Evolutionary conservation across 345 rosid genomes (phyloP), one percentile per base, ranked within the genome.

Genomic region (Dipteronia sinensis): DNA sequence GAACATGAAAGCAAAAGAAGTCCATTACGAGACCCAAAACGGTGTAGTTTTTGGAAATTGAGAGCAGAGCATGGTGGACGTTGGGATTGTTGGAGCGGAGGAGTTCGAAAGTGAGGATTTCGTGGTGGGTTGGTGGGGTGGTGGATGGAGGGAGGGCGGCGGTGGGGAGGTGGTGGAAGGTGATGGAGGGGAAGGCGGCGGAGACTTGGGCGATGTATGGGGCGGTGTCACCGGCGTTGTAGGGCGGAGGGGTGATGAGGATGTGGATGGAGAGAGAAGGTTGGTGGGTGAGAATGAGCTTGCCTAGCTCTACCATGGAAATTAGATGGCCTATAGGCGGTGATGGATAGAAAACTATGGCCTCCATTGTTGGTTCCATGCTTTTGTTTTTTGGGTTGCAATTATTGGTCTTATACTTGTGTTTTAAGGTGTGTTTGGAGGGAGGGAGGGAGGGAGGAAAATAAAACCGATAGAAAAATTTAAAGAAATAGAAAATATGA

Each of bases 291-390:
- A 88, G 81, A 16, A 94, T 65, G 72, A 85, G 79, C 65, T 90
- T 90, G 58, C 87, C 92, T 0, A 91, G 83, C 84, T 93, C 98
- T 65, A 93, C 89, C 94, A 89, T 88, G 65, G 97, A 87, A 6
- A 86, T 80, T 62, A 94, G 77, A 86, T 90, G 98, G 34, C 97
- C 91, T 38, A 89, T 88, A 19, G 86, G 85, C 46, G 97, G 92
- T 2, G 90, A 55, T n/a, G 97, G 95, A 73, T 88, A 89, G 15
- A 93, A 74, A 65, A 93, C 90, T 44, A 93, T 65, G 3, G 89
- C 85, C 10, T 85, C 81, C 8, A n/a, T 40, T 38, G n/a, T 22
- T 31, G 69, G 38, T 34, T 34, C 38, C 4, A 34, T 34, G 34
- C 0, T 34, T 34, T 27, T 27, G 1, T 27, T 27, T 27, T 27